Evolutionary conservation across 768 basidiomycete genomes (phyloP).

Genomic region (Lepiota venenata): DNA sequence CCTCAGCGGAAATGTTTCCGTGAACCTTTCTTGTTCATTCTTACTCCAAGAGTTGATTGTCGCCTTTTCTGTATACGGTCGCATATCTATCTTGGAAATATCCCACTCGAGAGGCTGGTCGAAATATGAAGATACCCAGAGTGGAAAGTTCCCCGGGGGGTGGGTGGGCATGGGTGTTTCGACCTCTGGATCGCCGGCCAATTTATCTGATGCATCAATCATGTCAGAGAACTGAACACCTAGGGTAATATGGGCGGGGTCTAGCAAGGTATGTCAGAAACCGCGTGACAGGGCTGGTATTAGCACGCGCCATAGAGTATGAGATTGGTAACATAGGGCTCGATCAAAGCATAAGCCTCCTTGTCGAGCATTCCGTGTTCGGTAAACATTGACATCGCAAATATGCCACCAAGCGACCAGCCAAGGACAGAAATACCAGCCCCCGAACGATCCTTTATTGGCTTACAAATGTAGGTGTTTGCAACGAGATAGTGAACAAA

Average conservation of each 20-base stretch:
- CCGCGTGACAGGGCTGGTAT: neutral
- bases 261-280: neutral
- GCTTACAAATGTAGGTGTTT: neutral
- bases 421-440: slow-evolving; percentile 1
- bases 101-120: neutral
- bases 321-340: neutral
- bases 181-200: too few relatives aligned
- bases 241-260: neutral
- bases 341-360: neutral
- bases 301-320: neutral
- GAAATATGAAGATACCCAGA: neutral
- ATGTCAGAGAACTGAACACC: neutral
- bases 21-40: neutral
- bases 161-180: too few relatives aligned
- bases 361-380: neutral
- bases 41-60: neutral
- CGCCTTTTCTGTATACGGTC: neutral
- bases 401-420: slow-evolving; percentile 1
- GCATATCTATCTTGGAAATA: neutral
- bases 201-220: too few relatives aligned
- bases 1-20: neutral
- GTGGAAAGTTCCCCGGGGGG: neutral
- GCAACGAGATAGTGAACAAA: neutral
- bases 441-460: neutral
- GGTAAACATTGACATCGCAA: neutral